Evolutionary conservation across 495 filamentous ascomycete species (phyloP).

Genomic region (Neurospora cerealis): DNA sequence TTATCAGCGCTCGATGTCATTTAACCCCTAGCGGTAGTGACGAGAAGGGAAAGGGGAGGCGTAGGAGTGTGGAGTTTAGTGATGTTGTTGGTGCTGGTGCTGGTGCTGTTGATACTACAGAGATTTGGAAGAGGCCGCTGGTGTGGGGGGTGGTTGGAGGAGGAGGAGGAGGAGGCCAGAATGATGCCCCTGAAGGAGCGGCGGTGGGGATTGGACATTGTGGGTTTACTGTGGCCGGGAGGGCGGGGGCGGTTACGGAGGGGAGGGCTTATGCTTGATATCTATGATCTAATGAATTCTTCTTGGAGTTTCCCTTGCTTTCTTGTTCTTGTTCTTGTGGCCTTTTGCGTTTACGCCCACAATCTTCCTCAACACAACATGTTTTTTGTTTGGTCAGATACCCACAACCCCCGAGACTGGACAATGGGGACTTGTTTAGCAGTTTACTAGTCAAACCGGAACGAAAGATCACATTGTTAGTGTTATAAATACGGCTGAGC

Average conservation of each 20-base stretch:
- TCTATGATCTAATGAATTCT: not conserved
- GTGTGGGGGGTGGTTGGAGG: constrained; percentile 34
- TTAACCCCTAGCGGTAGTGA: not conserved
- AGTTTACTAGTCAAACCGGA: not conserved
- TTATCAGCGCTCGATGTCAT: constrained; percentile 33
- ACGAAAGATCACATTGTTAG: not conserved
- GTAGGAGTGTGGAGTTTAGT: not conserved
- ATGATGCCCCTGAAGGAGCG: not conserved
- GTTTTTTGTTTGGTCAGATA: not conserved
- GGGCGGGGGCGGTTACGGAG: constrained; percentile 18
- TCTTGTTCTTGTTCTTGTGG: not conserved
- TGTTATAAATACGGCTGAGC: not conserved
- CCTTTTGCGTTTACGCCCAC: not conserved
- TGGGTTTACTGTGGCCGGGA: constrained; percentile 21
- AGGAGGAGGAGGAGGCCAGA: not conserved
- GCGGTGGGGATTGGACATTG: constrained; percentile 23
- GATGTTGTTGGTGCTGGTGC: not conserved
- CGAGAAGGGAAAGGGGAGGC: constrained; percentile 3
- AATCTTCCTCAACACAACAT: not conserved
- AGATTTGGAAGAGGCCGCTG: constrained; percentile 19
- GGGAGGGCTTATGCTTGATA: constrained; percentile 30
- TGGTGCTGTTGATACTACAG: not conserved
- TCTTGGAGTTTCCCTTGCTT: not conserved
- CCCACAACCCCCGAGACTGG: not conserved
- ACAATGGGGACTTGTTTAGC: not conserved